Percentiles rank a stretch among this genome's conserved stretches.
Evolutionary conservation across 1,284 basidiomycete genomes (phyloP).

Genomic region (Sporisorium scitamineum): DNA sequence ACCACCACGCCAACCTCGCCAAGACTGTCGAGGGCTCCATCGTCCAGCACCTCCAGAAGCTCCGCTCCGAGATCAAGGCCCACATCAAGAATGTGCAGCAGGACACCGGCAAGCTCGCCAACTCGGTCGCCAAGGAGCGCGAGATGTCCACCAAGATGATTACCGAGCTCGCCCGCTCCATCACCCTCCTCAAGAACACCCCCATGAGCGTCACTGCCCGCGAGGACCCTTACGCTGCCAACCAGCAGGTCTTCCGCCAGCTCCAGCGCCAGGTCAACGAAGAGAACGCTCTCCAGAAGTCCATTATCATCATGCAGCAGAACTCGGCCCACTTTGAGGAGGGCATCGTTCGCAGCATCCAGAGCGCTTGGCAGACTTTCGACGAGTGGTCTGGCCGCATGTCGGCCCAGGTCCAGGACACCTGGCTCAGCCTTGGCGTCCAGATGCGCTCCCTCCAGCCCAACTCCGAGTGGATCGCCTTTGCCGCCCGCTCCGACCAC

Average conservation of each 20-base stretch:
- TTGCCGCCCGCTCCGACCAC: constrained; percentile 93
- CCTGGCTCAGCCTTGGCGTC: constrained; percentile 80
- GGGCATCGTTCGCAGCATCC: constrained; percentile 92
- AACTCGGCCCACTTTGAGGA: constrained; percentile 98
- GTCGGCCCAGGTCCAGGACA: constrained; percentile 81
- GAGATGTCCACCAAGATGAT: constrained; percentile 89
- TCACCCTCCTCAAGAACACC: constrained; percentile 93
- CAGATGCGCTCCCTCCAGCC: constrained; percentile 87
- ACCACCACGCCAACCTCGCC: constrained; percentile 95
- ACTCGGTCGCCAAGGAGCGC: constrained; percentile 91
- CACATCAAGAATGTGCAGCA: constrained; percentile 98
- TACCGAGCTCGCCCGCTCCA: constrained; percentile 85
- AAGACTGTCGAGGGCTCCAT: constrained; percentile 97
- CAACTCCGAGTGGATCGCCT: constrained; percentile 96
- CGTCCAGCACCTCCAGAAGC: constrained; percentile 96
- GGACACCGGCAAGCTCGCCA: constrained; percentile 94
- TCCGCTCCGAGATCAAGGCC: constrained; percentile 93
- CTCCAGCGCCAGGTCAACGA: constrained; percentile 90
- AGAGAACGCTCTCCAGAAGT: constrained; percentile 97
- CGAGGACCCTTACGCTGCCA: constrained; percentile 84
- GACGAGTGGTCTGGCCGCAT: constrained; percentile 93
- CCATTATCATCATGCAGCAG: constrained; percentile 97
- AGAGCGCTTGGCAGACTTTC: constrained; percentile 96
- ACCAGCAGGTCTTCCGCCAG: constrained; percentile 85
- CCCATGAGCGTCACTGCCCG: constrained; percentile 86